These are phyloP conservation scores for Curvularia verruculosa DNA, from an alignment of 2,329 filamentous ascomycete species.

Conservation along the genomic window DNA sequence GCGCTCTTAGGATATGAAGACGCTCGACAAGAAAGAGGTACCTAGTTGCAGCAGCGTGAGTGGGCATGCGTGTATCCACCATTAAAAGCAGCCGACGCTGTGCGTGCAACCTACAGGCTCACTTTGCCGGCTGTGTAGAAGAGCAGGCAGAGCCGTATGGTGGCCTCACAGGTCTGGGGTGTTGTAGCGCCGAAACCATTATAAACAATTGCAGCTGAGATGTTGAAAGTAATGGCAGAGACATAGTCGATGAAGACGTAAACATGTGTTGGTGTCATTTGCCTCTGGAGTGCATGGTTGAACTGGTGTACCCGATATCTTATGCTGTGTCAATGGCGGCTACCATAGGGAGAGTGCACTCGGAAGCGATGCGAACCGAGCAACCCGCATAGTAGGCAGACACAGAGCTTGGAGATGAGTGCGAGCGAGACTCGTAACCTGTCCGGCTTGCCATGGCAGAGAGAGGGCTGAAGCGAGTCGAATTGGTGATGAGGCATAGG, in stretches of 20 bases:
- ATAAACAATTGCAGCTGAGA: conserved; percentile 42
- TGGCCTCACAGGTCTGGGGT: conserved; percentile 35
- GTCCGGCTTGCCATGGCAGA: background rate
- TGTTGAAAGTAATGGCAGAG: conserved; percentile 44
- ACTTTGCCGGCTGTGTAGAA: conserved; percentile 34
- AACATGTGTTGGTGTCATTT: conserved; percentile 26
- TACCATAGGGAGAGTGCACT: background rate
- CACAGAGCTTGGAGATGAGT: conserved; percentile 7
- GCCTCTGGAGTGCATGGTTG: background rate
- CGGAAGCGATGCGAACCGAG: background rate
- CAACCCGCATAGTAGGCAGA: conserved; percentile 5
- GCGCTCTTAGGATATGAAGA: conserved; percentile 47
- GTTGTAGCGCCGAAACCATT: conserved; percentile 40
- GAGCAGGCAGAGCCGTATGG: conserved; percentile 47
- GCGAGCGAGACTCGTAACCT: background rate
- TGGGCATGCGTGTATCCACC: background rate
- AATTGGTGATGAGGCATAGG: background rate
- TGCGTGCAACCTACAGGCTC: conserved; percentile 14
- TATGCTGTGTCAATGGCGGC: conserved; percentile 12
- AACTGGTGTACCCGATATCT: conserved; percentile 26
- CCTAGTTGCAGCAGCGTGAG: conserved; percentile 18
- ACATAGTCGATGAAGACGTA: conserved; percentile 47
- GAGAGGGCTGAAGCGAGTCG: background rate
- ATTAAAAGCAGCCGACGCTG: background rate
- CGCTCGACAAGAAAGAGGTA: conserved; percentile 53